Evolutionary conservation across 345 rosid species (phyloP).

Genomic region (Linum lewisii): DNA sequence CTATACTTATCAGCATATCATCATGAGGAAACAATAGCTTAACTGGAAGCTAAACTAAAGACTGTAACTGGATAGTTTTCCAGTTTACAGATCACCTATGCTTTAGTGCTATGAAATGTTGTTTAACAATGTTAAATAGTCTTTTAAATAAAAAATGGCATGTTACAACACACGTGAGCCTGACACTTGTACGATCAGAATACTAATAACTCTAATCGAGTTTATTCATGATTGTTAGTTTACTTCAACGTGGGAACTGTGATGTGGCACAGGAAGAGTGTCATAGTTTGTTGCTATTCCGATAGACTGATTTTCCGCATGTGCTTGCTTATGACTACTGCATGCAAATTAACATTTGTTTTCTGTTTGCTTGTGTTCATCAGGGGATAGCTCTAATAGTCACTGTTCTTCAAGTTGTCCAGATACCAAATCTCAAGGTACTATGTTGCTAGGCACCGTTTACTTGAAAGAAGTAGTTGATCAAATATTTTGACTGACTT

Average conservation of each 20-base stretch:
- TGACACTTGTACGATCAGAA: background rate
- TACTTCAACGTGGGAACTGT: background rate
- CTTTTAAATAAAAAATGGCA: background rate
- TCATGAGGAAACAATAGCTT: background rate
- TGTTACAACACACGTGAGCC: background rate
- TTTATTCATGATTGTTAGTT: background rate
- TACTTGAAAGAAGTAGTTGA: background rate
- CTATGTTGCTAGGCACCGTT: background rate
- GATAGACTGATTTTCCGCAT: background rate
- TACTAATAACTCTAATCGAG: background rate
- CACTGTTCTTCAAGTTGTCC: slow-evolving; percentile 94
- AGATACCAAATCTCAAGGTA: slow-evolving; percentile 95
- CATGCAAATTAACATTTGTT: background rate
- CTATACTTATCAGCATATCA: background rate
- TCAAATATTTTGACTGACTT: no score
- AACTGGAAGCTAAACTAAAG: background rate
- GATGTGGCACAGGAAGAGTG: background rate
- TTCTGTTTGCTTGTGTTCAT: slow-evolving; percentile 12
- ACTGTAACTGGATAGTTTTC: background rate
- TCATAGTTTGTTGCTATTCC: background rate
- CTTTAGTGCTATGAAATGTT: background rate
- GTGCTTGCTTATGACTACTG: background rate
- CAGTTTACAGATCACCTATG: background rate
- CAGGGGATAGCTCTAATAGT: slow-evolving; percentile 94
- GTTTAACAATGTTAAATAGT: background rate